A percentile compares a stretch with the other conserved stretches of the same genome.
These are phyloP conservation scores for Athelia psychrophila DNA, from an alignment of 1,284 basidiomycete species.

Conservation along the genomic window DNA sequence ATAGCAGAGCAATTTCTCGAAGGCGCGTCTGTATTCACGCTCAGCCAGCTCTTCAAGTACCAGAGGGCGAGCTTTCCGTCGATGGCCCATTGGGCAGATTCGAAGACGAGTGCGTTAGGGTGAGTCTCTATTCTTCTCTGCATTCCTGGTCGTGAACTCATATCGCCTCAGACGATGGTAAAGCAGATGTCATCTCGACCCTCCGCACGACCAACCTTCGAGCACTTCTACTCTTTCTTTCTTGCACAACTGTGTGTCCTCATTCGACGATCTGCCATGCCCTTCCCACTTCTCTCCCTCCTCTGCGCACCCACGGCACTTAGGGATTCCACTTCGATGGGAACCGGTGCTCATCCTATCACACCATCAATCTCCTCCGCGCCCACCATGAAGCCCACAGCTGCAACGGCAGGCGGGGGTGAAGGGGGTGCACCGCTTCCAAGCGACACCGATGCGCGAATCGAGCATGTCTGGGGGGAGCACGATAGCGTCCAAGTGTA, in stretches of 20 bases:
- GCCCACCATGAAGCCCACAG: constrained; percentile 16
- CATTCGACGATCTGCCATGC: constrained; percentile 68
- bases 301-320: constrained; percentile 16
- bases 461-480: constrained; percentile 79
- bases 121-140: constrained; percentile 38
- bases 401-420: constrained; percentile 19
- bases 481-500: constrained; percentile 77
- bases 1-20: constrained; percentile 96
- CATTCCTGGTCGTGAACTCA: constrained; percentile 20
- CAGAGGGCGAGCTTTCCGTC: constrained; percentile 82
- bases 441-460: constrained; percentile 74
- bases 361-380: not conserved
- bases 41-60: constrained; percentile 96
- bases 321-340: not conserved
- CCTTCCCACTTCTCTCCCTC: constrained; percentile 40
- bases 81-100: constrained; percentile 75
- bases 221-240: constrained; percentile 95
- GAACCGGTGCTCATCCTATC: not conserved
- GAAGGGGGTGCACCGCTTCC: constrained; percentile 43
- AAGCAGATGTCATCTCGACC: constrained; percentile 91
- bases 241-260: constrained; percentile 85
- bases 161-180: constrained; percentile 67
- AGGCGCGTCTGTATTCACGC: constrained; percentile 89
- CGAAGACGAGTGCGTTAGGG: constrained; percentile 79
- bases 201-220: constrained; percentile 76